Evolutionary conservation across 768 basidiomycete species (phyloP).

Genomic region (Amanita polypyramis): DNA sequence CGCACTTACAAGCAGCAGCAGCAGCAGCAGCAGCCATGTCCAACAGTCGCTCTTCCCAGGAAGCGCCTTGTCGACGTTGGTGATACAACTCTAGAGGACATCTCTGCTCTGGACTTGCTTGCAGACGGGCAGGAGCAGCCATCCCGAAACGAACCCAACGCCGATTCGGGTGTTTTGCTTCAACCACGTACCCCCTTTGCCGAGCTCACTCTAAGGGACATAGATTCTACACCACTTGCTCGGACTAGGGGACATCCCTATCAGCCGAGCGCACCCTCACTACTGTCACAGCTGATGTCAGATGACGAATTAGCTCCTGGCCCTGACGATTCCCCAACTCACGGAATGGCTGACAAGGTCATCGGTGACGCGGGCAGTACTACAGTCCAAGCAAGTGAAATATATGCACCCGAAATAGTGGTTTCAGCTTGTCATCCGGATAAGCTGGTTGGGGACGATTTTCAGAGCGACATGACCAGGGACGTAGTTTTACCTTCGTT

Average conservation of each 20-base stretch:
- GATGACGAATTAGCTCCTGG: neutral
- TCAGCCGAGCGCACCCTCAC: neutral
- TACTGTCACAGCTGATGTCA: neutral
- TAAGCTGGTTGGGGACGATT: no score
- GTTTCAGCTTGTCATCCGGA: neutral
- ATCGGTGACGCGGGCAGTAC: neutral
- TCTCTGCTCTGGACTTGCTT: slow-evolving; percentile 20
- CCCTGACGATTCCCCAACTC: neutral
- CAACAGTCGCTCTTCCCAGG: slow-evolving; percentile 20
- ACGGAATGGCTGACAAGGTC: neutral
- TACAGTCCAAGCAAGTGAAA: neutral
- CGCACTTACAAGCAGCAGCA: slow-evolving; percentile 18
- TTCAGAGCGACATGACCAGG: neutral
- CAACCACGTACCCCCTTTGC: slow-evolving; percentile 27
- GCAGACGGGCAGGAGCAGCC: slow-evolving; percentile 22
- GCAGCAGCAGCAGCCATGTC: slow-evolving; percentile 13
- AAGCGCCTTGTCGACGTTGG: slow-evolving; percentile 40
- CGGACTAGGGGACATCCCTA: slow-evolving; percentile 12
- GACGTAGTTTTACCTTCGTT: neutral
- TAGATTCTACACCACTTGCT: slow-evolving; percentile 24
- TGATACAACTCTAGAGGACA: slow-evolving; percentile 33
- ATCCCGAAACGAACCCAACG: slow-evolving; percentile 18
- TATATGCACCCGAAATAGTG: neutral
- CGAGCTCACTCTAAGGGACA: slow-evolving; percentile 21
- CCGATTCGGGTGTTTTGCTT: slow-evolving; percentile 21